These are phyloP conservation scores for Trifolium repens DNA, from an alignment of 306 rosid species.

Conservation along the genomic window DNA sequence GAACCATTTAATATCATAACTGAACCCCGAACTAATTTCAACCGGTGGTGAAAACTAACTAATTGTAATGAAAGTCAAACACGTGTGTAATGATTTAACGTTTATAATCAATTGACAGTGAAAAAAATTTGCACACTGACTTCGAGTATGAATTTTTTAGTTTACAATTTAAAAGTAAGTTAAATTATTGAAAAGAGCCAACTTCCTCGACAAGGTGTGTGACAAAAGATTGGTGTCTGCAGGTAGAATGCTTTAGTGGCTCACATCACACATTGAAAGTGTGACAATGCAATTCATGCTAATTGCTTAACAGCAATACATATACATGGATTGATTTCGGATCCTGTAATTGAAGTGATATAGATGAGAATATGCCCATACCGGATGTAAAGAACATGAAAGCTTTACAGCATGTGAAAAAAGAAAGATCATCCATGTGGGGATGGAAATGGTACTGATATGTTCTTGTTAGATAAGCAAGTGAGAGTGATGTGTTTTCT, in stretches of 20 bases:
- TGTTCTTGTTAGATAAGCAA: not conserved
- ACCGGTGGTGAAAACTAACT: no score
- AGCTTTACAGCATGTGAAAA: slow-evolving; percentile 5
- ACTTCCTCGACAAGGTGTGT: slow-evolving; percentile 1
- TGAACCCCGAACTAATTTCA: no score
- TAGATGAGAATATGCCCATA: not conserved
- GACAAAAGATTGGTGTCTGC: slow-evolving; percentile 1
- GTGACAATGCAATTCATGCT: slow-evolving; percentile 11
- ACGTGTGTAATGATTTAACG: no score
- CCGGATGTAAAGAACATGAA: not conserved
- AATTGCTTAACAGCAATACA: not conserved
- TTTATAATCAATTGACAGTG: no score
- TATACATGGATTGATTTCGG: not conserved
- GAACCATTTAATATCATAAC: no score
- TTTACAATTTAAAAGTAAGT: not conserved
- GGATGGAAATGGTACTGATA: not conserved
- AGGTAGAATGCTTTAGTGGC: slow-evolving; percentile 18
- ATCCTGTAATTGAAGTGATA: not conserved
- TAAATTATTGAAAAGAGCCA: not conserved
- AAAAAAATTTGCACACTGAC: no score
- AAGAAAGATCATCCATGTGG: not conserved
- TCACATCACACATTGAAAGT: slow-evolving; percentile 12
- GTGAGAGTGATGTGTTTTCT: no score
- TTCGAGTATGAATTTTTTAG: no score
- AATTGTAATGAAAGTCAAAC: no score